Evolutionary conservation across 345 rosid genomes (phyloP), one percentile per base, ranked within the genome.

Genomic region (Murraya koenigii): DNA sequence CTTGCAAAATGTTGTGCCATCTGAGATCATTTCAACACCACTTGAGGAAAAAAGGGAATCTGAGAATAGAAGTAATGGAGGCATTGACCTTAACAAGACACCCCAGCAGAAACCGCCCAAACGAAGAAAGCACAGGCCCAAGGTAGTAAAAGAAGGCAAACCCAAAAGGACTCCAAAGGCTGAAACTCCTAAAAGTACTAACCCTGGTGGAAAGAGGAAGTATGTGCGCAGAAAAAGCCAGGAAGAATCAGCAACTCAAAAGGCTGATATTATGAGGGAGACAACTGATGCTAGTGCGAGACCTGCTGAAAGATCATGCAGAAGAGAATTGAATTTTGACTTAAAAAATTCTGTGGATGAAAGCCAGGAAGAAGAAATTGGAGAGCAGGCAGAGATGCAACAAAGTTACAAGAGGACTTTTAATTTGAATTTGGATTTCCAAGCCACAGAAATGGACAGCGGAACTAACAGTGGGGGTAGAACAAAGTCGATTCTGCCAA

Each of bases 51-150:
- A 82, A 54, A 85, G 74, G 78, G 89, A 86, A 39, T 62, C 38
- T 28, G 77, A 74, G 5, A 49, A 68, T 63, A 84, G 56, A 75
- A 69, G 68, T 76, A 81, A 72, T 25, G 84, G 65, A 81, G 86
- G 79, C 74, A 84, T 90, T 63, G 97, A 91, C 81, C 90, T 91
- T 69, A 93, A 94, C 72, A 78, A 75, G 77, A 91, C 92, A 36
- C 98, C 98, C 7, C 89, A 89, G 70, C 85, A 80, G 85, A 91
- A 89, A 83, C 80, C 82, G 58, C 86, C 90, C 28, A 93, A 87
- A 82, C 78, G 89, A 82, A 93, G 76, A 83, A 95, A 92, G 85
- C 90, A 89, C 87, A 89, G 94, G 88, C 97, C 98, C 2, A 95
- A 93, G 84, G 97, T 93, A 72, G 49, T 88, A 25, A 63, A 6